Percentiles rank a stretch among this genome's conserved stretches.
phyloP scores from a whole-genome alignment of 495 filamentous ascomycete genomes.

The Pseudoneurospora amorphoporcata region DNA sequence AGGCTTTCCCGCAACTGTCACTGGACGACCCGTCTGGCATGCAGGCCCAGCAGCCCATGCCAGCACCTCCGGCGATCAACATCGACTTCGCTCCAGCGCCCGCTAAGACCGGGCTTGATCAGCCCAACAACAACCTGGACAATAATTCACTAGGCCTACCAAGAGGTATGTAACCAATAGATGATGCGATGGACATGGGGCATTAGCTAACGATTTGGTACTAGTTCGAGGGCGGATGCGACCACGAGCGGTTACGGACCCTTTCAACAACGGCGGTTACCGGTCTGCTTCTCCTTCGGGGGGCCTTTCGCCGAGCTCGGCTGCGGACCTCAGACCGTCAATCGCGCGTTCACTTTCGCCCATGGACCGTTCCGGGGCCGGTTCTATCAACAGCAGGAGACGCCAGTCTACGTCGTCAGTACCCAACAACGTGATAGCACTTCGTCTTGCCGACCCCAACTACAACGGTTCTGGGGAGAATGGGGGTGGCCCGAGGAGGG shows the following conservation, averaged over 20 bases:
- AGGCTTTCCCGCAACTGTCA: slow-evolving; percentile 46
- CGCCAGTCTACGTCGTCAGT: slow-evolving; percentile 85
- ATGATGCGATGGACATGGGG: neutral
- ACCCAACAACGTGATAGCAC: slow-evolving; percentile 81
- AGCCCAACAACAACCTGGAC: slow-evolving; percentile 58
- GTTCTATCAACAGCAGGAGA: slow-evolving; percentile 50
- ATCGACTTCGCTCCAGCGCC: slow-evolving; percentile 80
- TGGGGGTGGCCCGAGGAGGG: slow-evolving; percentile 52
- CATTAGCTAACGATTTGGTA: neutral
- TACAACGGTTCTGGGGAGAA: slow-evolving; percentile 46
- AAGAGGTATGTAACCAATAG: slow-evolving; percentile 49
- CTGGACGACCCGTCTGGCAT: slow-evolving; percentile 27
- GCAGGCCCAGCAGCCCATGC: slow-evolving; percentile 57
- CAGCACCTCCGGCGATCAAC: slow-evolving; percentile 81
- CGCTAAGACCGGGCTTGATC: slow-evolving; percentile 58
- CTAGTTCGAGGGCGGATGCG: slow-evolving; percentile 27
- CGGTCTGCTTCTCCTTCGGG: slow-evolving; percentile 27
- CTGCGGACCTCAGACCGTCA: slow-evolving; percentile 36
- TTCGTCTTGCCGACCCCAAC: slow-evolving; percentile 81
- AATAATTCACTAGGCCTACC: slow-evolving; percentile 77
- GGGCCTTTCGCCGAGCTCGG: slow-evolving; percentile 34
- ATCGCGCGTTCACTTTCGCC: slow-evolving; percentile 61
- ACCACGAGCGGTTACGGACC: slow-evolving; percentile 65
- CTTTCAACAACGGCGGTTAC: slow-evolving; percentile 39
- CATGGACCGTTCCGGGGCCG: slow-evolving; percentile 41